phyloP scores from a whole-genome alignment of 2,329 filamentous ascomycete genomes.

The Botrytis fragariae region DNA sequence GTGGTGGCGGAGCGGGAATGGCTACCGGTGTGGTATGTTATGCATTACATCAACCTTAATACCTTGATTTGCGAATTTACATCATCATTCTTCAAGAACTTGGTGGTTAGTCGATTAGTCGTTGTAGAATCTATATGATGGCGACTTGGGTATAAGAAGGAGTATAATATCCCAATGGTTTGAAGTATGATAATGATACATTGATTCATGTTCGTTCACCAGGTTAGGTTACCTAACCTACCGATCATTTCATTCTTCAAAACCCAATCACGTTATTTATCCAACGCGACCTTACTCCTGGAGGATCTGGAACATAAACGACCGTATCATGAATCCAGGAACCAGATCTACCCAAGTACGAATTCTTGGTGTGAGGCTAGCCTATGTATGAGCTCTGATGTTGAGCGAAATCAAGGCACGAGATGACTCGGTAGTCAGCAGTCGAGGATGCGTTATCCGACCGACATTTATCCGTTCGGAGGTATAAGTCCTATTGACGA shows the following conservation, averaged over 20 bases:
- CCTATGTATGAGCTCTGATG: neutral
- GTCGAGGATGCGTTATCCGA: neutral
- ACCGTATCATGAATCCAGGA: neutral
- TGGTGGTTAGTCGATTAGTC: neutral
- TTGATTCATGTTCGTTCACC: neutral
- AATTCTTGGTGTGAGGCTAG: neutral
- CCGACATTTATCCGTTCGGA: neutral
- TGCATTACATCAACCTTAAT: neutral
- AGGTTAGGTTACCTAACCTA: neutral
- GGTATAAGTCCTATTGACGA: neutral
- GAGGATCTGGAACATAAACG: neutral
- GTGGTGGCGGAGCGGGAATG: conserved; percentile 1
- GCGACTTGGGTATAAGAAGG: neutral
- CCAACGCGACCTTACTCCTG: neutral
- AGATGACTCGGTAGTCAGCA: neutral
- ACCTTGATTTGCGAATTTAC: neutral
- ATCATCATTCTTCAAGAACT: neutral
- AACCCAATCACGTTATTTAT: neutral
- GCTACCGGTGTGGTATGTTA: neutral
- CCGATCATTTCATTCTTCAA: neutral
- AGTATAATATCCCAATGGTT: neutral
- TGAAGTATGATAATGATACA: no score
- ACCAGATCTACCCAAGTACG: neutral
- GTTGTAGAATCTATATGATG: neutral
- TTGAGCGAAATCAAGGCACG: neutral